A percentile compares a stretch with the other conserved stretches of the same genome.
phyloP scores from a whole-genome alignment of 2,329 filamentous ascomycete genomes.

The Setomelanomma holmii region DNA sequence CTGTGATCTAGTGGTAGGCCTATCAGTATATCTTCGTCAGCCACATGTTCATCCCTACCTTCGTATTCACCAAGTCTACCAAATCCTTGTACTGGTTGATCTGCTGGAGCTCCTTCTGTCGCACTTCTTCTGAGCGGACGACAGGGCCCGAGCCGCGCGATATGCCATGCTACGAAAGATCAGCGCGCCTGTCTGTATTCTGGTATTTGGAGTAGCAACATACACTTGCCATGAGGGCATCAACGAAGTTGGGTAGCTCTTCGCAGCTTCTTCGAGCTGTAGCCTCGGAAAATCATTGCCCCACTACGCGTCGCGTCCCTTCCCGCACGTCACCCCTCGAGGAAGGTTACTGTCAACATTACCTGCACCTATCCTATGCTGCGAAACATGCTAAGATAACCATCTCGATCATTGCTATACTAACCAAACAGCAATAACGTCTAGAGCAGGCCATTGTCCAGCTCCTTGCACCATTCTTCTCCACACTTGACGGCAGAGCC shows the following conservation, averaged over 20 bases:
- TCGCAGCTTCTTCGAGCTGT: constrained; percentile 21
- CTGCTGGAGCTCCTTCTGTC: constrained; percentile 73
- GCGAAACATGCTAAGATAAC: constrained; percentile 26
- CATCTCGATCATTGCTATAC: constrained; percentile 35
- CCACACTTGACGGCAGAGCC: too few species aligned
- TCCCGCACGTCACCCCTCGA: constrained; percentile 22
- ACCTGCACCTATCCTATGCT: constrained; percentile 18
- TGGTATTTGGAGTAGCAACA: constrained; percentile 17
- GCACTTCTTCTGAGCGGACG: constrained; percentile 71
- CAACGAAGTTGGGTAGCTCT: constrained; percentile 11
- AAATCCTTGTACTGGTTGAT: constrained; percentile 78
- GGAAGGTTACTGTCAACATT: constrained; percentile 20
- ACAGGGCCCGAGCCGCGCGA: constrained; percentile 65
- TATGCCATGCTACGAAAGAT: constrained; percentile 76
- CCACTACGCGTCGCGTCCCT: constrained; percentile 37
- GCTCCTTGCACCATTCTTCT: constrained; percentile 14
- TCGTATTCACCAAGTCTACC: constrained; percentile 70
- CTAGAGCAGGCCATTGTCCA: constrained; percentile 25
- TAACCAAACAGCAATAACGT: constrained; percentile 42
- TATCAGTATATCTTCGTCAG: not conserved
- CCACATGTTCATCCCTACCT: constrained; percentile 54
- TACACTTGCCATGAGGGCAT: constrained; percentile 50
- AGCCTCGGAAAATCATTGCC: constrained; percentile 34
- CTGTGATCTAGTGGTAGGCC: constrained; percentile 46
- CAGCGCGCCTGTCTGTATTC: constrained; percentile 11